Evolutionary conservation across 2,329 filamentous ascomycete species (phyloP).

Genomic region (Aspergillus caelatus): DNA sequence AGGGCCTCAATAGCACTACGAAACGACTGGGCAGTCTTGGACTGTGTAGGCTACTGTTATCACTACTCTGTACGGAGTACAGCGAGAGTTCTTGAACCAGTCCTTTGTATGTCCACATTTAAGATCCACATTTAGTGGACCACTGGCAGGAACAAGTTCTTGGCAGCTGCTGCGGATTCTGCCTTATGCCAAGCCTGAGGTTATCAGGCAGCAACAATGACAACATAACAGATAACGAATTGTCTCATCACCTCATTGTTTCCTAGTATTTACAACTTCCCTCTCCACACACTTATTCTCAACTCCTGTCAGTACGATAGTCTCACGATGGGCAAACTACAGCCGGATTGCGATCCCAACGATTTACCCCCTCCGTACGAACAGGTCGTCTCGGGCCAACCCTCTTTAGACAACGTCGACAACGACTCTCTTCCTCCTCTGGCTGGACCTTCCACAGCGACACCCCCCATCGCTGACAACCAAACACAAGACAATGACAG

Average conservation of each 20-base stretch:
- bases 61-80: too few species aligned
- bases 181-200: neutral
- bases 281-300: neutral
- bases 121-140: too few species aligned
- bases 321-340: neutral
- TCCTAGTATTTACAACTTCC: neutral
- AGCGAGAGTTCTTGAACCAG: too few species aligned
- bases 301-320: neutral
- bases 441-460: neutral
- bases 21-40: too few species aligned
- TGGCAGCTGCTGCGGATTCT: neutral
- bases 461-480: neutral
- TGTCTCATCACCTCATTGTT: neutral
- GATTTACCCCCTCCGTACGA: neutral
- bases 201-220: neutral
- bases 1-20: too few species aligned
- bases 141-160: too few species aligned
- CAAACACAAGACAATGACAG: neutral
- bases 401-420: neutral
- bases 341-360: neutral
- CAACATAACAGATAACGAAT: neutral
- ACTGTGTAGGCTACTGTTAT: too few species aligned
- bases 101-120: too few species aligned
- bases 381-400: neutral
- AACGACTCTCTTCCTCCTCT: neutral